Evolutionary conservation across 305 asterid species (phyloP).

Genomic region (Plantago coronopus): DNA sequence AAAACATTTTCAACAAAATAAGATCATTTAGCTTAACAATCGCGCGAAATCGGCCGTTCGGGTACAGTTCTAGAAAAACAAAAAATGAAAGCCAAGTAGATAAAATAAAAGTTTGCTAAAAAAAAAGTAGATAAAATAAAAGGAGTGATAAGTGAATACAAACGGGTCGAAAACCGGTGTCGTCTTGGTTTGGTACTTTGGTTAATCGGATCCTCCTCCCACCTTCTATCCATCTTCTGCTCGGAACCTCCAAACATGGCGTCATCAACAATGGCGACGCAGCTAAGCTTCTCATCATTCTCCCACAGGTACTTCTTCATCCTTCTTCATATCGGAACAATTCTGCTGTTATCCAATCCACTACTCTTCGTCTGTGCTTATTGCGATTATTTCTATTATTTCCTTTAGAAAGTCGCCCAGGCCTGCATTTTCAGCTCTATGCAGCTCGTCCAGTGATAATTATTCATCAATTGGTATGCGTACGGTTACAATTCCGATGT

Average conservation of each 20-base stretch:
- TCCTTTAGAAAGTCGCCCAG: conserved; percentile 35
- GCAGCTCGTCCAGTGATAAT: conserved; percentile 43
- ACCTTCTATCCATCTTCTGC: conserved; percentile 28
- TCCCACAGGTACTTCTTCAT: conserved; percentile 18
- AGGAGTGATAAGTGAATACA: too few species aligned
- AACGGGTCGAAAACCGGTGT: conserved; percentile 16
- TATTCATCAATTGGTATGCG: conserved; percentile 47
- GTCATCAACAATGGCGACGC: conserved; percentile 55
- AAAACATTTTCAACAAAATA: too few species aligned
- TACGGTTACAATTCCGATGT: background rate
- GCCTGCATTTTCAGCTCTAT: conserved; percentile 39
- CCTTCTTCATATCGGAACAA: conserved; percentile 21
- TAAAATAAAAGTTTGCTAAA: too few species aligned
- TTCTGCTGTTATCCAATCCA: conserved; percentile 3
- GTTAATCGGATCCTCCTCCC: conserved; percentile 21
- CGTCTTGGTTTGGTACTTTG: conserved; percentile 16
- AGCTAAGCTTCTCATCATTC: conserved; percentile 36
- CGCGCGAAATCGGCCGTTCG: too few species aligned
- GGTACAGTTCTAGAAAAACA: too few species aligned
- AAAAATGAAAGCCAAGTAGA: too few species aligned
- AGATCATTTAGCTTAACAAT: too few species aligned
- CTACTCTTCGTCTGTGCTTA: background rate
- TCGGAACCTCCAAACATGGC: conserved; percentile 31
- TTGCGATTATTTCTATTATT: background rate
- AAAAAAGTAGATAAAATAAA: too few species aligned